Conservation (phyloP, 164 flowering plant species). For the Platanus orientalis region DNA sequence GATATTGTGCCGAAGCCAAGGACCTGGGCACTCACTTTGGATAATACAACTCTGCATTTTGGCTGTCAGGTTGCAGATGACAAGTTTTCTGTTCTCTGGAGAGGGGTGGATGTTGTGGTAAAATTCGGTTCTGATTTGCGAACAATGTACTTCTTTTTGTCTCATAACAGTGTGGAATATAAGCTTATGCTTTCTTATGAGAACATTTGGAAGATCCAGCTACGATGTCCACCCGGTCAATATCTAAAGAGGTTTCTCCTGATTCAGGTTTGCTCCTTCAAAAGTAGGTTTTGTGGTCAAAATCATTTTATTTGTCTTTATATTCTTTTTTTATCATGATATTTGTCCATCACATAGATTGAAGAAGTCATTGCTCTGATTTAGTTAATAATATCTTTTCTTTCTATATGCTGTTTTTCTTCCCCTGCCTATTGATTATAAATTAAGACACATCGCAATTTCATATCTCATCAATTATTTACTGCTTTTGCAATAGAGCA, state of each 20-base stretch:
- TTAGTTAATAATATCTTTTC: too few species aligned
- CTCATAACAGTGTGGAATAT: constrained; percentile 10
- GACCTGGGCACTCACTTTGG: constrained; percentile 28
- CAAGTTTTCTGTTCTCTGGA: constrained; percentile 43
- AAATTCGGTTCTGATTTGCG: constrained; percentile 40
- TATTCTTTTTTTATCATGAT: too few species aligned
- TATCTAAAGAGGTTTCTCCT: constrained; percentile 36
- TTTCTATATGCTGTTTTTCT: too few species aligned
- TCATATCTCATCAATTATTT: too few species aligned
- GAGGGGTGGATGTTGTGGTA: constrained; percentile 25
- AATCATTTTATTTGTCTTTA: background rate
- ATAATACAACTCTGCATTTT: constrained; percentile 32
- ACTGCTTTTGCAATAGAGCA: too few species aligned
- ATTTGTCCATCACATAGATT: too few species aligned
- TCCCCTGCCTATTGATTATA: too few species aligned
- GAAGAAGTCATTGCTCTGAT: too few species aligned
- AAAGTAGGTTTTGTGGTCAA: too few species aligned
- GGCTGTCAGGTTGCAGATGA: constrained; percentile 62
- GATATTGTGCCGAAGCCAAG: constrained; percentile 60
- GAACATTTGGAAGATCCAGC: constrained; percentile 62
- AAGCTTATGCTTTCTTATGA: constrained; percentile 51
- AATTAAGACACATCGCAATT: too few species aligned
- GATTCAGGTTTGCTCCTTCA: constrained; percentile 54
- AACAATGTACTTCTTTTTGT: constrained; percentile 21
- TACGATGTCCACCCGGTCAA: constrained; percentile 36